These are phyloP conservation scores for Rosa chinensis DNA, from an alignment of 306 rosid genomes.

Conservation along the genomic window DNA sequence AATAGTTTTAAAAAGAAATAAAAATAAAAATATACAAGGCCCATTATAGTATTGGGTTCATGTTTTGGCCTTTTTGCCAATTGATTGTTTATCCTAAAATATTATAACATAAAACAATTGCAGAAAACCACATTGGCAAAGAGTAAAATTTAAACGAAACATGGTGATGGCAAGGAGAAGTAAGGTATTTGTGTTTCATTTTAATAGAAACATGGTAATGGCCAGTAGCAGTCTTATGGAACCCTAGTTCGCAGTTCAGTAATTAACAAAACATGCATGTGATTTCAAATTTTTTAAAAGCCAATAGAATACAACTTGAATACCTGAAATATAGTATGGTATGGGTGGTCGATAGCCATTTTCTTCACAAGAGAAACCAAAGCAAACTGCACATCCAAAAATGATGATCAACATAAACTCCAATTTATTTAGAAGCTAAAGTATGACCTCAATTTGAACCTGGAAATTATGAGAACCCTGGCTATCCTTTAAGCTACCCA, in stretches of 20 bases:
- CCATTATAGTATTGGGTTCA: background rate
- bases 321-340: slow-evolving; percentile 95
- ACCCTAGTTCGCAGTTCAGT: background rate
- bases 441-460: slow-evolving; percentile 44
- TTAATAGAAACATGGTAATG: background rate
- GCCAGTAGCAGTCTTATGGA: background rate
- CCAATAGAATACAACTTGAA: slow-evolving; percentile 16
- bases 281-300: slow-evolving; percentile 13
- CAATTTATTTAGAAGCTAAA: slow-evolving; percentile 4
- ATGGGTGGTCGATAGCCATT: slow-evolving; percentile 94
- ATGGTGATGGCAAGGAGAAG: too few species aligned
- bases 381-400: slow-evolving; percentile 67
- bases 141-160: background rate
- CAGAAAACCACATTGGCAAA: slow-evolving; percentile 6
- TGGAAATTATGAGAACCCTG: slow-evolving; percentile 72
- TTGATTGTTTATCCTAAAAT: background rate
- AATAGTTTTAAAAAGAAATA: too few species aligned
- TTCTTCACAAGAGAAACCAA: slow-evolving; percentile 92
- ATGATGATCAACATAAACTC: slow-evolving; percentile 13
- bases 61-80: background rate
- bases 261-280: slow-evolving; percentile 8
- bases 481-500: slow-evolving; percentile 87
- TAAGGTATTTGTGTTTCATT: too few species aligned
- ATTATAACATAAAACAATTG: background rate
- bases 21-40: background rate